Conservation (phyloP, 306 rosid genomes). For the Fagus crenata region DNA sequence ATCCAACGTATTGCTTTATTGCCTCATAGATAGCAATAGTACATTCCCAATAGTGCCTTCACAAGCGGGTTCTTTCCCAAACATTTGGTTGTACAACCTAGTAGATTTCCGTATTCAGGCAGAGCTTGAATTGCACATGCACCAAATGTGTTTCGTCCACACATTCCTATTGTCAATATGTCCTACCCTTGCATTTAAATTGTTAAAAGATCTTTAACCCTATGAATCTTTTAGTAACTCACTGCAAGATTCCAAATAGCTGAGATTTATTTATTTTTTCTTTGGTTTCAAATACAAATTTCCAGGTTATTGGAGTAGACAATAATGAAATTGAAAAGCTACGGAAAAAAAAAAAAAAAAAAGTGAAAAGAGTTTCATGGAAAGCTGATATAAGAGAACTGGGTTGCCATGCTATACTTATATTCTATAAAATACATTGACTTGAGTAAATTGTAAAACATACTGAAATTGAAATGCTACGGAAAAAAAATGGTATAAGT, state of each 20-base stretch:
- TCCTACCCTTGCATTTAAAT: neutral
- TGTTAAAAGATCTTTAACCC: neutral
- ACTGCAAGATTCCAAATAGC: neutral
- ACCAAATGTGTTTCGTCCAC: neutral
- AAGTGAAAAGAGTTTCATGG: neutral
- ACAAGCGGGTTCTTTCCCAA: neutral
- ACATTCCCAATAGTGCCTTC: neutral
- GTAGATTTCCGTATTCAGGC: neutral
- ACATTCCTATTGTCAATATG: neutral
- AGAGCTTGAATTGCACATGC: neutral
- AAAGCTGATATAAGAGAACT: neutral
- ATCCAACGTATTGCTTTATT: neutral
- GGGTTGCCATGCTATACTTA: neutral
- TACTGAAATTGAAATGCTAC: neutral
- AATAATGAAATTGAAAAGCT: too few species aligned
- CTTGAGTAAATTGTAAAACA: conserved; percentile 7
- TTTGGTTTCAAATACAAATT: neutral
- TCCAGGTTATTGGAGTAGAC: too few species aligned
- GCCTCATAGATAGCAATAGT: neutral
- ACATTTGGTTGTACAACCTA: neutral
- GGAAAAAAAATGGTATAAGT: too few species aligned
- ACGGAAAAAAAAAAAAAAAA: neutral
- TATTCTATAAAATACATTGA: conserved; percentile 12
- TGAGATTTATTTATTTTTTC: neutral
- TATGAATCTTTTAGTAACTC: neutral